A percentile compares a stretch with the other conserved stretches of the same genome.
Conservation (phyloP, 495 filamentous ascomycete genomes). For the Penicillium macrosclerotiorum region DNA sequence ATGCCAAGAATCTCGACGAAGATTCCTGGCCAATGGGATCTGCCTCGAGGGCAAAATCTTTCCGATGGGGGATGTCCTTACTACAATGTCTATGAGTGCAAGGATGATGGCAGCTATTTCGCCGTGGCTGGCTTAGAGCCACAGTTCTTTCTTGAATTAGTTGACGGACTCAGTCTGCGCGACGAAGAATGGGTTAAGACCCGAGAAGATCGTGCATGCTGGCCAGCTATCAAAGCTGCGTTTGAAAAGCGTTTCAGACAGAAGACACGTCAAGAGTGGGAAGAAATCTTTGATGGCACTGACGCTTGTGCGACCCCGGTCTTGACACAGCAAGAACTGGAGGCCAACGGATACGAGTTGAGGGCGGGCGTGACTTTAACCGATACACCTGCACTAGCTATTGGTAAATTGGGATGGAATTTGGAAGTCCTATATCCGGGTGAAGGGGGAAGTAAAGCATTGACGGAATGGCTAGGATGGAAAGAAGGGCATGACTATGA, state of each 20-base stretch:
- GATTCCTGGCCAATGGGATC: conserved; percentile 48
- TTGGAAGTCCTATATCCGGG: conserved; percentile 53
- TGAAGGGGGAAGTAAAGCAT: conserved; percentile 58
- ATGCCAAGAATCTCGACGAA: conserved; percentile 61
- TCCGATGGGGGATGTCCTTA: conserved; percentile 74
- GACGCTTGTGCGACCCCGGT: conserved; percentile 88
- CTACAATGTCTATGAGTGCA: conserved; percentile 74
- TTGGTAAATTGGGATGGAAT: conserved; percentile 55
- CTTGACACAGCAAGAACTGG: conserved; percentile 62
- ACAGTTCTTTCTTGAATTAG: conserved; percentile 60
- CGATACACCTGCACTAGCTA: conserved; percentile 54
- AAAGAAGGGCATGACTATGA: conserved; percentile 59
- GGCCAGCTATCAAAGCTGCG: conserved; percentile 53
- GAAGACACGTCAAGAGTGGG: conserved; percentile 72
- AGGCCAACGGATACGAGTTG: conserved; percentile 60
- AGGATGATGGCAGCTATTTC: conserved; percentile 67
- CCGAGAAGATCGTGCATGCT: conserved; percentile 48
- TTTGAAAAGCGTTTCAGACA: conserved; percentile 58
- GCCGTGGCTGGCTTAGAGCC: conserved; percentile 77
- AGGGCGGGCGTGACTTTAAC: conserved; percentile 64
- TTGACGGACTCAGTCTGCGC: conserved; percentile 53
- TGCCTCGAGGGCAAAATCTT: conserved; percentile 61
- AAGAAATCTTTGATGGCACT: conserved; percentile 68
- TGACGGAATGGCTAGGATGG: conserved; percentile 71
- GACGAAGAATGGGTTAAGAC: conserved; percentile 23